Conservation (phyloP, 495 filamentous ascomycete genomes). For the Apodospora peruviana region DNA sequence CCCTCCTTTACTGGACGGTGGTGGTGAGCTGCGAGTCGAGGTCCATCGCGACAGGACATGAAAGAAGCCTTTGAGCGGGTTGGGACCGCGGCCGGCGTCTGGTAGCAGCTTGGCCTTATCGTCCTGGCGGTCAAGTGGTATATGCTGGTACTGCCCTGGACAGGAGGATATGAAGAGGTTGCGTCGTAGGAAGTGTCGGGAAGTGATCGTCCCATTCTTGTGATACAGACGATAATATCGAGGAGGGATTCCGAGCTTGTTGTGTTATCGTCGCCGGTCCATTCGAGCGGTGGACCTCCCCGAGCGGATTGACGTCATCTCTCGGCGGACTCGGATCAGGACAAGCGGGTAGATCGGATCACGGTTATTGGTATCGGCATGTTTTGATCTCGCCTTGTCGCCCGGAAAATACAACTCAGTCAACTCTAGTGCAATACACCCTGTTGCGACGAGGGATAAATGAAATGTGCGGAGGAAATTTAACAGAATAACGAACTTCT, state of each 20-base stretch:
- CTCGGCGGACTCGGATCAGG: too few species aligned
- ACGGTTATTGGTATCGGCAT: too few species aligned
- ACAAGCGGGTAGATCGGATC: too few species aligned
- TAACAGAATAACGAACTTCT: too few species aligned
- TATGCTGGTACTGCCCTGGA: too few species aligned
- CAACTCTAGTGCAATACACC: too few species aligned
- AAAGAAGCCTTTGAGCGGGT: background rate
- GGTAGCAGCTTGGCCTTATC: background rate
- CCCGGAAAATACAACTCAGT: too few species aligned
- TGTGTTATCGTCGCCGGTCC: background rate
- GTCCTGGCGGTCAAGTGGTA: background rate
- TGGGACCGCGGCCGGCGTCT: background rate
- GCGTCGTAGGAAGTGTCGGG: background rate
- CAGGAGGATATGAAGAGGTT: background rate
- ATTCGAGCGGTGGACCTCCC: background rate
- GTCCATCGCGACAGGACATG: background rate
- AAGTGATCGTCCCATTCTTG: background rate
- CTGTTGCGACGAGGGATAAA: too few species aligned
- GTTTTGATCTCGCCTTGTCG: too few species aligned
- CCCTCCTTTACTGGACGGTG: background rate
- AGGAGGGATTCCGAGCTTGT: background rate
- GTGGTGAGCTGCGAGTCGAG: background rate
- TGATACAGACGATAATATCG: background rate
- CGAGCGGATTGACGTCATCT: slow-evolving; percentile 1
- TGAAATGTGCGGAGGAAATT: too few species aligned